Base-by-base conservation (phyloP, 78 protist species). In the Dictyostelium purpureum region DNA sequence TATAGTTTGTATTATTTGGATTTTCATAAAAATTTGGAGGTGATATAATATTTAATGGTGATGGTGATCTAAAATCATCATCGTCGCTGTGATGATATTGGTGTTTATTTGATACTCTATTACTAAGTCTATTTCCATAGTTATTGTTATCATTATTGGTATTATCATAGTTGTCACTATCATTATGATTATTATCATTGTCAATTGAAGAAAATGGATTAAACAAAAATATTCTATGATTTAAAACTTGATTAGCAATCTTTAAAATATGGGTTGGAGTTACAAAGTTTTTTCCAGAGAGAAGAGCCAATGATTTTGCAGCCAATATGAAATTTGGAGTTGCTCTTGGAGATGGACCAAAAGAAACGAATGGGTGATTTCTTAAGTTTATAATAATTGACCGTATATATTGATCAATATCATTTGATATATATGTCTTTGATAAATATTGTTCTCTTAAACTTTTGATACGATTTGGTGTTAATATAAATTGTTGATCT, bases 281-380 rank as follows among this genome's bases (percentile, higher is more conserved):
- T 21, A 85, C 92, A 85, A 73, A 85, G 6, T 40, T 56, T 37
- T 85, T 63, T 21, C 92, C 92, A 28, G 73, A 59, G 6, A 85
- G 37, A 12, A 85, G 10, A 2, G 82, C 80, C 0, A 52, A 35
- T 47, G 71, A 37, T 31, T 73, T 85, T 0, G 83, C 19, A 6
- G 82, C 80, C 5, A 54, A 33, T 19, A 66, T 73, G 6, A 85
- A 71, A 26, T 59, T 85, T 85, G 92, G 92, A 0, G 92, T 85
- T 0, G 92, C 92, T 33, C 92, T 59, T 40, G 92, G 92, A n/a
- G 92, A 85, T 10, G 92, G 92, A 28, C 92, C 92, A 73, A 59
- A 73, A 38, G 92, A 73, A 16, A 85, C 82, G 38, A 85, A 40
- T 43, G 82, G 80, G 28, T 85, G 92, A 26, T 85, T 85, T 35